These are phyloP conservation scores for Neostapfia colusana DNA, from an alignment of 176 grass and related monocot genomes.

Conservation along the genomic window DNA sequence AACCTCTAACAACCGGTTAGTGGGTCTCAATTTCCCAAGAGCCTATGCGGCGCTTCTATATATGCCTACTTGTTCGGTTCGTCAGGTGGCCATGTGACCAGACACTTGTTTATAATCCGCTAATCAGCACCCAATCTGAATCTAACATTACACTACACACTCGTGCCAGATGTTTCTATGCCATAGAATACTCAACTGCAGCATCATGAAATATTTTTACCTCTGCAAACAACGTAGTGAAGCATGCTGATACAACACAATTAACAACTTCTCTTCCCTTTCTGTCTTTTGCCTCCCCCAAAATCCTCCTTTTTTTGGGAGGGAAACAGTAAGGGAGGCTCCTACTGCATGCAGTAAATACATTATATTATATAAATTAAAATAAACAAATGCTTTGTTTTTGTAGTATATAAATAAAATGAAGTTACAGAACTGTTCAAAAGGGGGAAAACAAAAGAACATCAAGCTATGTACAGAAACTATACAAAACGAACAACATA, in stretches of 20 bases:
- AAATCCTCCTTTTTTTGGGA: too few species aligned
- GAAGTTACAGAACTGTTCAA: too few species aligned
- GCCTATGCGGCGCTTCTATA: neutral
- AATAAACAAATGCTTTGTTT: too few species aligned
- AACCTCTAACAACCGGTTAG: conserved; percentile 5
- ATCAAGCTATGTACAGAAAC: too few species aligned
- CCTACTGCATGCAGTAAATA: too few species aligned
- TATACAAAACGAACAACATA: too few species aligned
- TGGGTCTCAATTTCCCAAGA: neutral
- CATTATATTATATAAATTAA: too few species aligned
- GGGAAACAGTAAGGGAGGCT: too few species aligned
- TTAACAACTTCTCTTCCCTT: neutral
- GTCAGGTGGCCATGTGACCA: conserved; percentile 8
- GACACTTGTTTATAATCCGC: conserved; percentile 14
- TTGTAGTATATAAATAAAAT: too few species aligned
- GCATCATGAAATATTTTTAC: neutral
- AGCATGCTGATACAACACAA: neutral
- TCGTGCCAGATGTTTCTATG: conserved; percentile 12
- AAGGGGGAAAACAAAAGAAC: too few species aligned
- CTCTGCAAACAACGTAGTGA: neutral
- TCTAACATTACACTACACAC: conserved; percentile 1
- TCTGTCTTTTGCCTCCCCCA: neutral
- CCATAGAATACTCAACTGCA: neutral
- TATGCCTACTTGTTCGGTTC: neutral
- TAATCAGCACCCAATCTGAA: conserved; percentile 10